phyloP scores from a whole-genome alignment of 164 flowering plant species.

The Macadamia integrifolia region DNA sequence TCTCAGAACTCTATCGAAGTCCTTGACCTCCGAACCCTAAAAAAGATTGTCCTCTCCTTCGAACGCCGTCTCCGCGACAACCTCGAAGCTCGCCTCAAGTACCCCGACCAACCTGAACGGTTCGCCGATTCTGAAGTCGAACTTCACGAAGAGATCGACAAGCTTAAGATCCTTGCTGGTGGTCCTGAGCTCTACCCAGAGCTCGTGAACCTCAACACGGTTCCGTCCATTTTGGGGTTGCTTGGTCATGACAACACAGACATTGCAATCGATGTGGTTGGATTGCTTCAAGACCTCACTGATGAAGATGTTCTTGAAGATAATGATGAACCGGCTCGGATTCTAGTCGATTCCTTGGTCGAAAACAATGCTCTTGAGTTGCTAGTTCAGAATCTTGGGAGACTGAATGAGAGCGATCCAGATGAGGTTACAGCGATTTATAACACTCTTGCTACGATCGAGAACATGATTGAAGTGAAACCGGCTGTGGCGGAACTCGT shows the following conservation, averaged over 20 bases:
- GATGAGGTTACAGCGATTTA: conserved; percentile 75
- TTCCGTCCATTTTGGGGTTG: conserved; percentile 67
- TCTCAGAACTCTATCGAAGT: conserved; percentile 66
- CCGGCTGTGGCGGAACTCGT: conserved; percentile 87
- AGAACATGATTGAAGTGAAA: conserved; percentile 88
- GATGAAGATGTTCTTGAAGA: conserved; percentile 88
- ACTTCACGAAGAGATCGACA: conserved; percentile 88
- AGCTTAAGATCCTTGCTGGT: conserved; percentile 80
- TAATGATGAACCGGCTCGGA: conserved; percentile 63
- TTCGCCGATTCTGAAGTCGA: conserved; percentile 92
- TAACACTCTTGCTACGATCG: conserved; percentile 64
- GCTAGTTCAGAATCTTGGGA: conserved; percentile 61
- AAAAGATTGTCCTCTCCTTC: conserved; percentile 74
- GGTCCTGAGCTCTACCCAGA: conserved; percentile 93
- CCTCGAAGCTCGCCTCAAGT: conserved; percentile 88
- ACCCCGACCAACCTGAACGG: conserved; percentile 78
- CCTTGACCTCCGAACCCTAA: conserved; percentile 69
- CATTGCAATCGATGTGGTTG: conserved; percentile 75
- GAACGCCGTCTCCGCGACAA: conserved; percentile 91
- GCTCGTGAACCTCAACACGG: conserved; percentile 51
- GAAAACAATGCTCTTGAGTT: conserved; percentile 80
- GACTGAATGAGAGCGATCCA: conserved; percentile 61
- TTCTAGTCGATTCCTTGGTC: conserved; percentile 61
- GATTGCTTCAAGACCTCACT: conserved; percentile 74
- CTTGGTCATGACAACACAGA: conserved; percentile 79